These are phyloP conservation scores for Pseudogymnoascus sp. DNA, from an alignment of 2,329 filamentous ascomycete genomes.

Conservation along the genomic window DNA sequence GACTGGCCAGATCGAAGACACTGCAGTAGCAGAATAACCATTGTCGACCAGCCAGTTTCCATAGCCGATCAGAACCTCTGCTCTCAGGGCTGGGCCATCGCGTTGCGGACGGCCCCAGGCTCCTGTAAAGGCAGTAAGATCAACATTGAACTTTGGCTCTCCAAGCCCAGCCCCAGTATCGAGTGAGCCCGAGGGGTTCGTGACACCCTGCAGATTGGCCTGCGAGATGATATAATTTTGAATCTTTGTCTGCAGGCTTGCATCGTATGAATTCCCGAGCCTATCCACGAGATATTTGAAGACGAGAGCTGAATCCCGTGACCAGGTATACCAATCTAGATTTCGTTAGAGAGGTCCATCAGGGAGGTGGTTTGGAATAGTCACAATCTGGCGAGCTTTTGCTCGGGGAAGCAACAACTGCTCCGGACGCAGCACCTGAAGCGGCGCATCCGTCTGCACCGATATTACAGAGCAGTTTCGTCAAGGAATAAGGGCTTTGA, in stretches of 20 bases:
- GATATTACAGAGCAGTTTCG: constrained; percentile 53
- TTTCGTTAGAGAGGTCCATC: constrained; percentile 14
- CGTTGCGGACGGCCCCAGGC: constrained; percentile 73
- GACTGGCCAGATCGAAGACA: constrained; percentile 61
- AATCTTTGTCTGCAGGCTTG: constrained; percentile 45
- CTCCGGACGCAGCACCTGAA: constrained; percentile 41
- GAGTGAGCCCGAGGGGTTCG: constrained; percentile 48
- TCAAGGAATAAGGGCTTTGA: constrained; percentile 47
- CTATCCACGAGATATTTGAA: constrained; percentile 64
- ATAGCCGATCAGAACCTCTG: constrained; percentile 66
- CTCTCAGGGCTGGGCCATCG: constrained; percentile 72
- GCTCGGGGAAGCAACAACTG: constrained; percentile 53
- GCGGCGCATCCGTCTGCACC: constrained; percentile 48
- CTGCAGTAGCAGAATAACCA: constrained; percentile 42
- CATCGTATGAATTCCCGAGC: constrained; percentile 50
- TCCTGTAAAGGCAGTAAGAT: constrained; percentile 57
- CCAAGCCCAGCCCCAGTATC: constrained; percentile 48
- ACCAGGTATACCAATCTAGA: constrained; percentile 76
- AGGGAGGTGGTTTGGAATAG: constrained; percentile 25
- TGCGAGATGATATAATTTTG: constrained; percentile 64
- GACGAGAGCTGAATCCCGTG: constrained; percentile 64
- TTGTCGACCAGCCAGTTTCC: constrained; percentile 65
- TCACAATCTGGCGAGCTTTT: constrained; percentile 50
- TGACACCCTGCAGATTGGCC: constrained; percentile 49
- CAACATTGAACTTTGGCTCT: constrained; percentile 67